Base-by-base conservation (phyloP, 2,329 filamentous ascomycete genomes). In the Xylaria sp. region DNA sequence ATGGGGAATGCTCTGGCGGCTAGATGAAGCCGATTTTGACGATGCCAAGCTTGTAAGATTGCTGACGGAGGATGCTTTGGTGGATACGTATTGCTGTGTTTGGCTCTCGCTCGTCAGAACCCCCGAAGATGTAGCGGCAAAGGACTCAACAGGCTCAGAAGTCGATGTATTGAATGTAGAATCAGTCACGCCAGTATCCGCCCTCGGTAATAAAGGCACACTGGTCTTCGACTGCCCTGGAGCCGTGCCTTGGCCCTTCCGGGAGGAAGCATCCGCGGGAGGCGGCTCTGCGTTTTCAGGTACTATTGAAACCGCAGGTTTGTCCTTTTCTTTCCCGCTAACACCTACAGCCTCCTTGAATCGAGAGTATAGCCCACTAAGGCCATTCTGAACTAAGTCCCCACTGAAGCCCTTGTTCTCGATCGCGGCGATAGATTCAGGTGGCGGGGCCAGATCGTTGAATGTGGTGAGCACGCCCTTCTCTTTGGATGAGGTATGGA, bases 381-480 rank as follows among this genome's bases (percentile, higher is more conserved):
- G 84, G 4, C 95, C 93, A 79, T 95, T 92, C 71, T 96, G 93
- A 26, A 96, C 89, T 48, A 92, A 80, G 67, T 97, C 93, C 31
- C 89, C 88, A 0, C 90, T 85, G 44, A 93, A 83, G 9, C 87
- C 87, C 78, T 93, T 93, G 67, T 84, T 88, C 74, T 97, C 93
- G 28, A 85, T 80, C 15, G 83, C 81, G 1, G 86, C 83, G 1
- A 88, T 82, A 0, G 87, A 84, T 2, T 85, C 83, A 0, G 92
- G 90, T 5, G 90, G 90, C 0, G 91, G 87, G 0, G 92, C 92
- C 76, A 97, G 94, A 77, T 97, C 94, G 81, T 97, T 97, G 81
- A 98, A 98, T 9, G 94, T 97, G 2, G 95, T 98, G 57, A 98
- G 85, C 40, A 90, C 88, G 71, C 92, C 92, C 40, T 92, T 92